These are phyloP conservation scores for Cadophora luteo-olivacea DNA, from an alignment of 2,329 filamentous ascomycete genomes.

Conservation along the genomic window DNA sequence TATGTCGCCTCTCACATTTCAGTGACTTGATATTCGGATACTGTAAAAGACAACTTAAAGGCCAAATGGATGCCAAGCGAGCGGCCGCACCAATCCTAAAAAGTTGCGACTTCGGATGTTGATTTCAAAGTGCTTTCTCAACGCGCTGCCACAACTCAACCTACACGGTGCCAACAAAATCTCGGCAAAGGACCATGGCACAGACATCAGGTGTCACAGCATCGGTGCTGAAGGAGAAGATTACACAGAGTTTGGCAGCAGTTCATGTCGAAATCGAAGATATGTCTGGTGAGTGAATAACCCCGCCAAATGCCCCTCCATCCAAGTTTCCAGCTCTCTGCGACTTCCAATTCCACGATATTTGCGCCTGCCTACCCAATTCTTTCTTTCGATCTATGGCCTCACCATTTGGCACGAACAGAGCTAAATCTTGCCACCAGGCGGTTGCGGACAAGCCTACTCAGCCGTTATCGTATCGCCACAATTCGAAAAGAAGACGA, in stretches of 20 bases:
- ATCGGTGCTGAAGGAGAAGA: conserved; percentile 69
- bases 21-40: no score
- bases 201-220: conserved; percentile 73
- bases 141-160: neutral
- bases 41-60: no score
- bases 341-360: neutral
- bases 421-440: conserved; percentile 47
- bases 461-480: conserved; percentile 71
- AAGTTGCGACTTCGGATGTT: conserved; percentile 9
- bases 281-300: conserved; percentile 81
- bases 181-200: conserved; percentile 51
- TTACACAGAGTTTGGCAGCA: conserved; percentile 74
- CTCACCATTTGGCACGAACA: neutral
- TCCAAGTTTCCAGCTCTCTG: neutral
- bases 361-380: no score
- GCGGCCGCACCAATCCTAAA: conserved; percentile 5
- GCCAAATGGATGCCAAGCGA: neutral
- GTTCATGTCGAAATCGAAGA: conserved; percentile 87
- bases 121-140: neutral
- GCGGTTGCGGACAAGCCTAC: conserved; percentile 75
- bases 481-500: conserved; percentile 64
- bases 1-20: no score
- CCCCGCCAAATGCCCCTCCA: conserved; percentile 32
- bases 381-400: neutral
- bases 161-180: neutral